Conservation (phyloP, 2,329 filamentous ascomycete species). For the Chrysosporium keratinophilum region DNA sequence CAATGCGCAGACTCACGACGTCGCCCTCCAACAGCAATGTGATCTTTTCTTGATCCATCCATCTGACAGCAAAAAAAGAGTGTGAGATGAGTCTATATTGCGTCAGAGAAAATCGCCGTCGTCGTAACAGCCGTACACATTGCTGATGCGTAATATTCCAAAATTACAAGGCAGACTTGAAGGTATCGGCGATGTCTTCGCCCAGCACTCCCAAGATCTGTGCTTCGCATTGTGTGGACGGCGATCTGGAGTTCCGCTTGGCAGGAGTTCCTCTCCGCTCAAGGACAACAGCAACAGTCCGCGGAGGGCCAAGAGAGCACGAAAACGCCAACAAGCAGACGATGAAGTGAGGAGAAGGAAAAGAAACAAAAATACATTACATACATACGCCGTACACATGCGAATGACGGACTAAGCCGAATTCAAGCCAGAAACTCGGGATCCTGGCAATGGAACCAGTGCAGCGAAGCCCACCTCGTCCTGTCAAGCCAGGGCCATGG, state of each 20-base stretch:
- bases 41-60: no score
- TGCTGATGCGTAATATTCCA: not conserved
- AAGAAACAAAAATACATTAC: not conserved
- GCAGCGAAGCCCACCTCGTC: not conserved
- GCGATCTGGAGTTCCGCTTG: not conserved
- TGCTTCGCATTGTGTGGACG: not conserved
- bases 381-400: not conserved
- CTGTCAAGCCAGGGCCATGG: conserved; percentile 6
- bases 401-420: not conserved
- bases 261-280: conserved; percentile 4
- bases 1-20: not conserved
- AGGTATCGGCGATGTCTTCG: not conserved
- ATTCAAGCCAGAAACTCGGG: not conserved
- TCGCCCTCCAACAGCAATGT: not conserved
- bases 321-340: not conserved
- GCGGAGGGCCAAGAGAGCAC: not conserved
- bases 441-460: conserved; percentile 4
- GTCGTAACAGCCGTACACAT: not conserved
- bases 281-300: not conserved
- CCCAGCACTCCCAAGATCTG: not conserved
- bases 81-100: no score
- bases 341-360: not conserved
- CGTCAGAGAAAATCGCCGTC: not conserved
- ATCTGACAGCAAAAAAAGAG: no score
- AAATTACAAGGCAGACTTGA: not conserved